Evolutionary conservation across 2,329 filamentous ascomycete species (phyloP).

Genomic region (Xylariales sp.): DNA sequence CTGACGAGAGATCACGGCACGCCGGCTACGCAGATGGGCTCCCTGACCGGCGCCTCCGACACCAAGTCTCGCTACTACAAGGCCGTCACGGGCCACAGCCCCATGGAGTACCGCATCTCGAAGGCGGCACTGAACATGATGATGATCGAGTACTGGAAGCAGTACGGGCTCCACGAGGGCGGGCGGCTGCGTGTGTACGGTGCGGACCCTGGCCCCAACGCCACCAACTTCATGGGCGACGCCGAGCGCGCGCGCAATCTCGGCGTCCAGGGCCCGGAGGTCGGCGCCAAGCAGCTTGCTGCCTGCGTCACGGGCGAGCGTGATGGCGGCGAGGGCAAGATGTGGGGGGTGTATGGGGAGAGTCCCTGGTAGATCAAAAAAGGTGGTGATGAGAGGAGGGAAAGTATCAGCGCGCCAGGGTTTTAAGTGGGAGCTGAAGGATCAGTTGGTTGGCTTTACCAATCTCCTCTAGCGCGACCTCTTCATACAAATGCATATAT

Average conservation of each 20-base stretch:
- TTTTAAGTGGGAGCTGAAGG: no score
- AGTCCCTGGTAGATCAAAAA: conserved; percentile 13
- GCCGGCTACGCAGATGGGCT: conserved; percentile 6
- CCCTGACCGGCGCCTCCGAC: conserved; percentile 4
- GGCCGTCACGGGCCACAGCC: neutral
- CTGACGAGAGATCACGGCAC: neutral
- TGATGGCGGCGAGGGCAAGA: conserved; percentile 14
- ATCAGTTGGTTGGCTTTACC: no score
- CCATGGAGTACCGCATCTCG: conserved; percentile 8
- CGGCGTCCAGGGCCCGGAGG: conserved; percentile 16
- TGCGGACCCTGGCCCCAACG: conserved; percentile 7
- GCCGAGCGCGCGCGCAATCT: conserved; percentile 6
- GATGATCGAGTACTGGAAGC: conserved; percentile 9
- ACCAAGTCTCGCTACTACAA: conserved; percentile 5
- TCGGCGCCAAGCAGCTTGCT: conserved; percentile 25
- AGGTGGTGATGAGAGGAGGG: no score
- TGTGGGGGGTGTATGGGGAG: conserved; percentile 12
- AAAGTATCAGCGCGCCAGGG: no score
- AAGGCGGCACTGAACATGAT: conserved; percentile 13
- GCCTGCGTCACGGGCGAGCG: conserved; percentile 13
- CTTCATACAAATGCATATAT: no score
- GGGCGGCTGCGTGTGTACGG: conserved; percentile 3
- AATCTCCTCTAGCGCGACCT: no score
- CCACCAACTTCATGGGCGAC: conserved; percentile 9
- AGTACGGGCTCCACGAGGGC: conserved; percentile 5